phyloP scores from a whole-genome alignment of 2,329 filamentous ascomycete species.

The Clarireedia hainanense region DNA sequence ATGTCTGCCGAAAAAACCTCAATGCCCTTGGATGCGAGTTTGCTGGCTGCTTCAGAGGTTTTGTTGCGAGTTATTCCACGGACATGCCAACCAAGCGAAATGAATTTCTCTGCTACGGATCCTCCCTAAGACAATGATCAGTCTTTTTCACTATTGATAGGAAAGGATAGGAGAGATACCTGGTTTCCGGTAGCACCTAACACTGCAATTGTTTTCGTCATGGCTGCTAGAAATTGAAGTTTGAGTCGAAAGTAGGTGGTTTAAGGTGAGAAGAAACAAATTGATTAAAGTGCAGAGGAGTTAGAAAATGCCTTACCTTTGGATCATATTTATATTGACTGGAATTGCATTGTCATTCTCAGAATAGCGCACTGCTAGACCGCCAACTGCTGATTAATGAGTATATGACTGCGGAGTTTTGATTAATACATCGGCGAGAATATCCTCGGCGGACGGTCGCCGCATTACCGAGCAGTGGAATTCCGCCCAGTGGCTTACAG shows the following conservation, averaged over 20 bases:
- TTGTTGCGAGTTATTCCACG: conserved; percentile 41
- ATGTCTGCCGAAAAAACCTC: conserved; percentile 33
- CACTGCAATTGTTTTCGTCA: not conserved
- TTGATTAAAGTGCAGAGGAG: no score
- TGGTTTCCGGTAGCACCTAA: not conserved
- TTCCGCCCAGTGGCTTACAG: not conserved
- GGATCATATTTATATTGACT: no score
- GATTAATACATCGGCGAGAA: no score
- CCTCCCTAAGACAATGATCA: conserved; percentile 31
- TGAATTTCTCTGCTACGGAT: conserved; percentile 38
- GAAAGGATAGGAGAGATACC: not conserved
- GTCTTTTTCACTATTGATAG: no score
- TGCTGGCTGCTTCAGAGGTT: conserved; percentile 34
- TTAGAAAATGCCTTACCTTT: no score
- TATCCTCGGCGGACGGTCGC: not conserved
- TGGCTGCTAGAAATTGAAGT: not conserved
- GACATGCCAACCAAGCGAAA: conserved; percentile 38
- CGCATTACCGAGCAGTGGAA: not conserved
- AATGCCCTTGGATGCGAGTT: conserved; percentile 34
- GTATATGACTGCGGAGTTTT: no score
- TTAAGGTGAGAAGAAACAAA: no score
- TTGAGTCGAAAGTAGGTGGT: no score
- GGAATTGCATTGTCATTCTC: no score
- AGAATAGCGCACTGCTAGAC: no score
- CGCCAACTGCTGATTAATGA: no score